Evolutionary conservation across 805 yeast species (phyloP).

Genomic region (Candida khao-thaluensis): DNA sequence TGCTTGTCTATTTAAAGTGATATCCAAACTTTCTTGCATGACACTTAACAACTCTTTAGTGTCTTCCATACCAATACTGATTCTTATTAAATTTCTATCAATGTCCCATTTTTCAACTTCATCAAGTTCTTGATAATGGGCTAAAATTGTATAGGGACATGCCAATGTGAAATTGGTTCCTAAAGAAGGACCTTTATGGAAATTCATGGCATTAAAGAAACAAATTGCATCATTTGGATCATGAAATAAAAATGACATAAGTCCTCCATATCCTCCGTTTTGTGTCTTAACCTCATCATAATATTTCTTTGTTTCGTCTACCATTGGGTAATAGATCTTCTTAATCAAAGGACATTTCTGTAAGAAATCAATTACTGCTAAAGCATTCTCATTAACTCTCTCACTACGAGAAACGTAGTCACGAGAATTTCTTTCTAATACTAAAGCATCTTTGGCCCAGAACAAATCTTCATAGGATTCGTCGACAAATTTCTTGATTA

Average conservation of each 20-base stretch:
- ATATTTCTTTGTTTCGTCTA: slow-evolving; percentile 51
- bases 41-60: slow-evolving; percentile 51
- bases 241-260: slow-evolving; percentile 70
- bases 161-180: slow-evolving; percentile 89
- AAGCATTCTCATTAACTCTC: slow-evolving; percentile 56
- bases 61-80: slow-evolving; percentile 85
- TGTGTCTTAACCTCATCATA: slow-evolving; percentile 70
- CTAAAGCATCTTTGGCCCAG: slow-evolving; percentile 94
- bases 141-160: slow-evolving; percentile 85
- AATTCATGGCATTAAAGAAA: slow-evolving; percentile 68
- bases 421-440: slow-evolving; percentile 88
- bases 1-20: neutral
- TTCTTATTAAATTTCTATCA: slow-evolving; percentile 70
- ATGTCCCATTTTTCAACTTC: slow-evolving; percentile 82
- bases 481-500: slow-evolving; percentile 50
- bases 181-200: slow-evolving; percentile 87
- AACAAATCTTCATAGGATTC: slow-evolving; percentile 64
- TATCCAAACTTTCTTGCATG: slow-evolving; percentile 51
- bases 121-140: slow-evolving; percentile 80
- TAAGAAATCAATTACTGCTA: slow-evolving; percentile 54
- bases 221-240: slow-evolving; percentile 60
- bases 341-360: slow-evolving; percentile 52
- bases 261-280: slow-evolving; percentile 86
- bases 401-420: slow-evolving; percentile 70
- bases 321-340: slow-evolving; percentile 69